These are phyloP conservation scores for Pistacia integerrima DNA, from an alignment of 345 rosid species.

Conservation along the genomic window DNA sequence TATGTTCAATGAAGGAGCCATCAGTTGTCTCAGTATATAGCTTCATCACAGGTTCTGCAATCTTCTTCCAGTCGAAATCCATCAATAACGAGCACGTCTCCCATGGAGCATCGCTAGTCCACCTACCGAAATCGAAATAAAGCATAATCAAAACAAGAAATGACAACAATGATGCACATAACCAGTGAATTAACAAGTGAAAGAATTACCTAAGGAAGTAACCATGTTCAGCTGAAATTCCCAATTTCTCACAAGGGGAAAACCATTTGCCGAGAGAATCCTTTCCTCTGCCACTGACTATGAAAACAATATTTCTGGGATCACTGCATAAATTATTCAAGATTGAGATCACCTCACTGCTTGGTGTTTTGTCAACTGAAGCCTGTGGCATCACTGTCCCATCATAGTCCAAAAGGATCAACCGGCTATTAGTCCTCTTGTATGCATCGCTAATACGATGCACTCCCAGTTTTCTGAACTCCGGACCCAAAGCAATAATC, in stretches of 20 bases:
- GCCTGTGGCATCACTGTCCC: constrained; percentile 70
- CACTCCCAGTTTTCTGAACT: constrained; percentile 57
- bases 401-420: constrained; percentile 84
- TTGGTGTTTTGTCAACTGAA: constrained; percentile 59
- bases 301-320: constrained; percentile 68
- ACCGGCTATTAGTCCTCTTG: constrained; percentile 47
- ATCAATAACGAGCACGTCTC: constrained; percentile 39
- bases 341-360: constrained; percentile 48
- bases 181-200: neutral
- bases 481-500: constrained; percentile 68
- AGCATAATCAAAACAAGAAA: neutral
- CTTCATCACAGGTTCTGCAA: constrained; percentile 77
- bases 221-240: constrained; percentile 90
- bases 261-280: constrained; percentile 76
- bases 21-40: constrained; percentile 76
- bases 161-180: neutral
- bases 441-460: constrained; percentile 62
- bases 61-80: constrained; percentile 65
- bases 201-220: constrained; percentile 62
- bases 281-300: constrained; percentile 86
- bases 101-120: constrained; percentile 63
- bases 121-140: constrained; percentile 34
- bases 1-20: constrained; percentile 77
- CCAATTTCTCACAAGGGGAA: constrained; percentile 58
- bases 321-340: constrained; percentile 68